Evolutionary conservation across 805 yeast species (phyloP).

Genomic region (Starmerella ratchasimensis): DNA sequence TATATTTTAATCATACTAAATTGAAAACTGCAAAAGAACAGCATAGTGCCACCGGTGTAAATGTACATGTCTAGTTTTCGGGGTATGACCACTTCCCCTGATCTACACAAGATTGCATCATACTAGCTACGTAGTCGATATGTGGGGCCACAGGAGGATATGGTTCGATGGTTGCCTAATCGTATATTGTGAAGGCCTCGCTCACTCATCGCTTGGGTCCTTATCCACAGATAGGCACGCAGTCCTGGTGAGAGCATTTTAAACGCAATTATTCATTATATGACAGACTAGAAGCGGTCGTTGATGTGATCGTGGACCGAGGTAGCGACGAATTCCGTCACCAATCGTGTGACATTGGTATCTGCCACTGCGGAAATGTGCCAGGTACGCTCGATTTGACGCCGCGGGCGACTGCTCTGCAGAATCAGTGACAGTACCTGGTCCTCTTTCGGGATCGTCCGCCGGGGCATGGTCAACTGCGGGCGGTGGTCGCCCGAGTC

Average conservation of each 20-base stretch:
- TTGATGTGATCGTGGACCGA: constrained; percentile 4
- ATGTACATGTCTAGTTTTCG: no score
- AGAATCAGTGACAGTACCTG: constrained; percentile 12
- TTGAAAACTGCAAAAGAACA: neutral
- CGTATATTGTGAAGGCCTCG: no score
- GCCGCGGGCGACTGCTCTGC: constrained; percentile 7
- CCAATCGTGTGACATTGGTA: constrained; percentile 3
- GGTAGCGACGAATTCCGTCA: constrained; percentile 2
- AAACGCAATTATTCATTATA: no score
- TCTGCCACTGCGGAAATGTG: constrained; percentile 1
- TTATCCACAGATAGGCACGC: no score
- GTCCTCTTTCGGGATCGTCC: constrained; percentile 4
- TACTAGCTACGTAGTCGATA: no score
- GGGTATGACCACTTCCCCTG: no score
- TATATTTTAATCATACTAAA: constrained; percentile 7
- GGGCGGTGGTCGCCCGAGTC: neutral
- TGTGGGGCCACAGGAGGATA: no score
- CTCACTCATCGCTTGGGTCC: no score
- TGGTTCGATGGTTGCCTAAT: no score
- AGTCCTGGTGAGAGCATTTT: no score
- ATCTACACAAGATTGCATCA: no score
- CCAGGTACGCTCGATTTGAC: constrained; percentile 7
- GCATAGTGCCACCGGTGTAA: no score
- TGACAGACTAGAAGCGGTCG: neutral
- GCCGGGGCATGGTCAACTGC: constrained; percentile 8